These are phyloP conservation scores for Podospora pseudoanserina DNA, from an alignment of 495 filamentous ascomycete genomes.

Conservation along the genomic window DNA sequence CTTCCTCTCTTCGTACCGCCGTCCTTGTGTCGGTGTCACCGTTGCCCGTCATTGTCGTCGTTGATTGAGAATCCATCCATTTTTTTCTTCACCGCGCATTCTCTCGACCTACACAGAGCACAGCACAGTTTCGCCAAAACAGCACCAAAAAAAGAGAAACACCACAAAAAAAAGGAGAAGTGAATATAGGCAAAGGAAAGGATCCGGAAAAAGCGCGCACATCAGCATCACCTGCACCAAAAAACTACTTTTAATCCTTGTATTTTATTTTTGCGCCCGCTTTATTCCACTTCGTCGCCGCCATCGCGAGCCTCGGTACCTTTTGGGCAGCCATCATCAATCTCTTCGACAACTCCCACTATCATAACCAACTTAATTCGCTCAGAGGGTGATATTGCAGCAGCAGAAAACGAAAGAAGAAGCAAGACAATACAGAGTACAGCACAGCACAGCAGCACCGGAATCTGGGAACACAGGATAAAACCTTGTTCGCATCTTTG, in stretches of 20 bases:
- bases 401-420: background rate
- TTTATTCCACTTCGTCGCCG: slow-evolving; percentile 23
- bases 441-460: background rate
- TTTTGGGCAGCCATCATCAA: slow-evolving; percentile 4
- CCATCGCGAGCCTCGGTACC: slow-evolving; percentile 7
- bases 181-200: slow-evolving; percentile 21
- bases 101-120: slow-evolving; percentile 21
- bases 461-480: slow-evolving; percentile 9
- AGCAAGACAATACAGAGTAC: background rate
- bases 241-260: slow-evolving; percentile 37
- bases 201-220: slow-evolving; percentile 20
- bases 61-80: slow-evolving; percentile 23
- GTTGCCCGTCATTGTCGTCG: slow-evolving; percentile 33
- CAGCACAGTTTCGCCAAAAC: background rate
- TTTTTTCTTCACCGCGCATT: slow-evolving; percentile 24
- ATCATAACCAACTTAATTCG: slow-evolving; percentile 15
- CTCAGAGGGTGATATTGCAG: background rate
- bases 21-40: slow-evolving; percentile 26
- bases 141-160: slow-evolving; percentile 17
- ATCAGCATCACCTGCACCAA: slow-evolving; percentile 17
- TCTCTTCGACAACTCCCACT: background rate
- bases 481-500: slow-evolving; percentile 8
- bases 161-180: slow-evolving; percentile 15
- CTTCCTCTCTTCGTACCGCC: slow-evolving; percentile 39
- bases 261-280: slow-evolving; percentile 35